A percentile compares a stretch with the other conserved stretches of the same genome.
Conservation (phyloP, 768 basidiomycete species). For the Boletus fagicola region DNA sequence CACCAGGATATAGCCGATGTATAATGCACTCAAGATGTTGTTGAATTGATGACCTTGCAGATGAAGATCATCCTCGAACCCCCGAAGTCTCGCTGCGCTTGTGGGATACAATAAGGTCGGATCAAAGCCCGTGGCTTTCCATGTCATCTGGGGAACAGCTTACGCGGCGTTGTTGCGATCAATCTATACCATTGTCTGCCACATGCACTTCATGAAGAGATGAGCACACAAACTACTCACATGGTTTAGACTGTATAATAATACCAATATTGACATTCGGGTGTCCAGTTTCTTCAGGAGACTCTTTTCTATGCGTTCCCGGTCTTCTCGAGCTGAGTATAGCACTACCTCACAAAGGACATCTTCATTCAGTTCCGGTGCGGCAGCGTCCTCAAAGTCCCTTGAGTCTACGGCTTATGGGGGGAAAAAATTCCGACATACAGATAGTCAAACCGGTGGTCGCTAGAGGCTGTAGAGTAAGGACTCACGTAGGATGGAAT, state of each 20-base stretch:
- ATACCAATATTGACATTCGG: slow-evolving; percentile 35
- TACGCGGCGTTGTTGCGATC: slow-evolving; percentile 73
- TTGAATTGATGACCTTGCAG: slow-evolving; percentile 63
- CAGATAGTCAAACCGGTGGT: neutral
- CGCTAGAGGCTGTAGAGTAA: neutral
- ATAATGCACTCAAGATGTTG: slow-evolving; percentile 64
- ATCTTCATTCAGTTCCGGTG: neutral
- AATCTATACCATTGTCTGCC: slow-evolving; percentile 38
- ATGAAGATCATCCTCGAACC: slow-evolving; percentile 66
- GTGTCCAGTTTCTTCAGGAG: slow-evolving; percentile 38
- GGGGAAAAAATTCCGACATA: neutral
- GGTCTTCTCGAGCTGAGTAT: slow-evolving; percentile 14
- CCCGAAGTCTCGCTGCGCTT: slow-evolving; percentile 70
- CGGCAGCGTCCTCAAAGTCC: slow-evolving; percentile 3
- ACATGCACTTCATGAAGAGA: neutral
- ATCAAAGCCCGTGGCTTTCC: neutral
- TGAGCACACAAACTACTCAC: slow-evolving; percentile 20
- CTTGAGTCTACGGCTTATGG: slow-evolving; percentile 2
- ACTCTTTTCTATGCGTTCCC: slow-evolving; percentile 41
- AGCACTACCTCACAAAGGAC: neutral
- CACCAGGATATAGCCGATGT: slow-evolving; percentile 75
- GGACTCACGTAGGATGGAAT: slow-evolving; percentile 21
- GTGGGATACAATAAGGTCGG: neutral
- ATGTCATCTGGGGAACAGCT: slow-evolving; percentile 15
- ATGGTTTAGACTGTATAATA: slow-evolving; percentile 38